Base-by-base conservation (phyloP, 805 yeast genomes). In the Saturnispora gosingensis region DNA sequence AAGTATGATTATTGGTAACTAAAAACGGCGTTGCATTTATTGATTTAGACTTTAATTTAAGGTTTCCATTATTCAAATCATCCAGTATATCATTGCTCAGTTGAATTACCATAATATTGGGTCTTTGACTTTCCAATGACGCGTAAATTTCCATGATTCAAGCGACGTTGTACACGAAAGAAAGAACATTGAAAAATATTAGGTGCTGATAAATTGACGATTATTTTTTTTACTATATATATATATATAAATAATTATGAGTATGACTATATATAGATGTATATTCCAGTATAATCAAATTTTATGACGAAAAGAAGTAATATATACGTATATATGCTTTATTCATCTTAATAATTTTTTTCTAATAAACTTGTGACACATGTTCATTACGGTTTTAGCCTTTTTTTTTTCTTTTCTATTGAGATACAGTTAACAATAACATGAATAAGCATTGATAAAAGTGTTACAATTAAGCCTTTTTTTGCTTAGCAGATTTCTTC, bases 1-100 rank as follows among this genome's bases (percentile, higher is more conserved):
- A 88, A 0, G 95, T 85, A 48, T 72, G 66, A 30, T 67, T 56
- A 4, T 67, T 58, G 0, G 91, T 77, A 54, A 90, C 83, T n/a
- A 88, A 63, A 30, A 80, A 88, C 8, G 86, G 76, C 3, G 51
- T 32, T 10, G 51, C 16, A 4, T 22, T 8, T 20, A 15, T 15
- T 13, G 25, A 46, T 30, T 47, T 56, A 43, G 65, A 57, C 50
- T 62, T 64, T 40, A 62, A 44, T 28, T 55, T 53, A 6, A 58
- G 30, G 11, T 53, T 48, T 27, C 54, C 56, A 2, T 57, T 53
- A 3, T 57, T 54, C 2, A 49, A 6, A 11, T 49, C 51, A 7
- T 46, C n/a, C 2, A 51, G 7, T 7, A 51, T 22, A 6, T 48
- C 46, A 4, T 27, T 40, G n/a, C 55, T 42, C 5, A 54, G 24